These are phyloP conservation scores for Saccharomycopsis guyanensis DNA, from an alignment of 805 yeast species.

Conservation along the genomic window DNA sequence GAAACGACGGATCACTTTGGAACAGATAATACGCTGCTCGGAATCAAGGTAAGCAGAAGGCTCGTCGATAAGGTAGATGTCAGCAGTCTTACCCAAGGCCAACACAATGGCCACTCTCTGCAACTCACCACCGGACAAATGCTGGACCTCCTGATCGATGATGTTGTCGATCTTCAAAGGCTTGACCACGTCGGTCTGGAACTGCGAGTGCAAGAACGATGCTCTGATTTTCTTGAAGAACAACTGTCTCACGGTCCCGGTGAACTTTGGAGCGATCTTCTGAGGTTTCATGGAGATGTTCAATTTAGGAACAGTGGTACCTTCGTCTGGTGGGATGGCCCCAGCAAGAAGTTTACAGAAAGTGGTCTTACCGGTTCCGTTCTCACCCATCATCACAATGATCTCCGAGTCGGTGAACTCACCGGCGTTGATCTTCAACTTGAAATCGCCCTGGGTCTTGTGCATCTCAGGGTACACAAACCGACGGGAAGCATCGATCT, in stretches of 20 bases:
- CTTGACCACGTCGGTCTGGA: conserved; percentile 96
- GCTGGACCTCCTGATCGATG: conserved; percentile 96
- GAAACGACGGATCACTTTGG: conserved; percentile 96
- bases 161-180: conserved; percentile 91
- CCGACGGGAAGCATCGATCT: conserved; percentile 71
- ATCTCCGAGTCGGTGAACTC: conserved; percentile 94
- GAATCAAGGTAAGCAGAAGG: conserved; percentile 99
- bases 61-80: conserved; percentile 94
- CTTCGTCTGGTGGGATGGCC: conserved; percentile 78
- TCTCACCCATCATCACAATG: conserved; percentile 99
- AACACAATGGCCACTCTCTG: conserved; percentile 98
- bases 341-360: conserved; percentile 95
- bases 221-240: conserved; percentile 96
- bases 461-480: conserved; percentile 73
- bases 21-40: conserved; percentile 98
- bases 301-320: conserved; percentile 71
- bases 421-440: conserved; percentile 73
- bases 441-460: conserved; percentile 96
- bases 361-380: conserved; percentile 99
- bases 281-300: conserved; percentile 98
- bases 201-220: conserved; percentile 90
- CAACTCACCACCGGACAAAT: conserved; percentile 98
- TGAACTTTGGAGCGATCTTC: conserved; percentile 97
- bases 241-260: conserved; percentile 96
- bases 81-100: conserved; percentile 91